Percentiles rank a stretch among this genome's conserved stretches.
Evolutionary conservation across 75 land plant species (phyloP).

Genomic region (Isoetes taiwanensis): DNA sequence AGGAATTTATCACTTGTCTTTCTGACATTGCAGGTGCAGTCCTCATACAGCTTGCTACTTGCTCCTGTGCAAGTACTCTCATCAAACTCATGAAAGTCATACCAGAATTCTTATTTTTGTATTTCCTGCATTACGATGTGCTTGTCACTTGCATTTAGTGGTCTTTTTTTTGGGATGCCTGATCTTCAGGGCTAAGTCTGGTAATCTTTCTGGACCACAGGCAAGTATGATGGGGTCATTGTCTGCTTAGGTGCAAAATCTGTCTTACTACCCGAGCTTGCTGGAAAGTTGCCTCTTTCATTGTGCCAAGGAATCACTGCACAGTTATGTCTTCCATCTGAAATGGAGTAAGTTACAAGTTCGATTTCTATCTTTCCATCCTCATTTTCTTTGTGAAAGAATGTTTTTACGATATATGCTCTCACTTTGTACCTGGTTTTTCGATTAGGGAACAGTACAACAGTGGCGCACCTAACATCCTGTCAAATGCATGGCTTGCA

Average conservation of each 20-base stretch:
- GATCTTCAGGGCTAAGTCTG: too few relatives aligned
- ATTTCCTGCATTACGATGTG: not conserved
- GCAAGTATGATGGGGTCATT: conserved; percentile 66
- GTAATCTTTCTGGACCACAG: conserved; percentile 25
- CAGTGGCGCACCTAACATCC: conserved; percentile 46
- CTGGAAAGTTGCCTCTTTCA: conserved; percentile 69
- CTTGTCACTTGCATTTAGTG: not conserved
- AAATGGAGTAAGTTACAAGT: conserved; percentile 26
- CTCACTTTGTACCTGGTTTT: not conserved
- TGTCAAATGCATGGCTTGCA: conserved; percentile 89
- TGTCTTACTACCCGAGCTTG: conserved; percentile 54
- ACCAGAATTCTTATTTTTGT: too few relatives aligned
- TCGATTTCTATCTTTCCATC: not conserved
- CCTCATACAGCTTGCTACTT: too few relatives aligned
- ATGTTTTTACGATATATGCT: not conserved
- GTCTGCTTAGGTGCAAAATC: conserved; percentile 81
- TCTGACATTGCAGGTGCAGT: conserved; percentile 44
- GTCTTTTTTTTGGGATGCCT: not conserved
- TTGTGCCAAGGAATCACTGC: conserved; percentile 80
- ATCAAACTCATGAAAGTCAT: too few relatives aligned
- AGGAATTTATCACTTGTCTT: conserved; percentile 37
- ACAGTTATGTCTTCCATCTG: conserved; percentile 37
- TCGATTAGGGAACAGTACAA: conserved; percentile 38
- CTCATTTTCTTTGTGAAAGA: not conserved
- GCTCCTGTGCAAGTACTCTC: too few relatives aligned